A percentile compares a stretch with the other conserved stretches of the same genome.
These are phyloP conservation scores for Penicillium ochrochloron DNA, from an alignment of 495 filamentous ascomycete species.

Conservation along the genomic window DNA sequence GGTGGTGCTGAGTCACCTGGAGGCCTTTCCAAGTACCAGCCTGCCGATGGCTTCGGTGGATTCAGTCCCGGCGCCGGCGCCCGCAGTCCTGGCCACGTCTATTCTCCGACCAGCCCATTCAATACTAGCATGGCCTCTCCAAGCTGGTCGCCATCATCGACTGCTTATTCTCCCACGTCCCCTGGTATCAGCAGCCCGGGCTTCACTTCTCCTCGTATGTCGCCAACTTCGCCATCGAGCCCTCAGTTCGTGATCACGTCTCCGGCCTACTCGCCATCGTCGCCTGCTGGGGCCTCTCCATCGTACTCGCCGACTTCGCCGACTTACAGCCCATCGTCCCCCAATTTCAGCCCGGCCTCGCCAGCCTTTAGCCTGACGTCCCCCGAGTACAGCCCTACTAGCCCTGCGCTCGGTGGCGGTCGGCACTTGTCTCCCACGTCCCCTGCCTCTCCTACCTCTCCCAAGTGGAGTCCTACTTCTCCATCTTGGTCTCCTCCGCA, in stretches of 20 bases:
- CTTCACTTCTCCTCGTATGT: constrained; percentile 64
- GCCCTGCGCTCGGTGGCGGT: constrained; percentile 59
- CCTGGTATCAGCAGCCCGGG: constrained; percentile 46
- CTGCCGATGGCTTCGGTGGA: constrained; percentile 56
- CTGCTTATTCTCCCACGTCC: constrained; percentile 59
- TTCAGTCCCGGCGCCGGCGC: constrained; percentile 67
- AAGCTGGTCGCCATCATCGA: constrained; percentile 10
- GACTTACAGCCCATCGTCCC: constrained; percentile 66
- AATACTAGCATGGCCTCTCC: constrained; percentile 56
- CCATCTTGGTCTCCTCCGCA: constrained; percentile 72
- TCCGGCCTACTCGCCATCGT: constrained; percentile 84
- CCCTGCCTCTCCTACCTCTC: constrained; percentile 68
- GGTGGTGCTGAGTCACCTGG: constrained; percentile 73
- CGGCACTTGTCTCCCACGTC: constrained; percentile 67
- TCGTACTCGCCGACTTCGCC: constrained; percentile 78
- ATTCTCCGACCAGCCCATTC: constrained; percentile 78
- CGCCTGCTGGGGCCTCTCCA: constrained; percentile 76
- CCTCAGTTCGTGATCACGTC: constrained; percentile 75
- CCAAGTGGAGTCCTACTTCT: constrained; percentile 75
- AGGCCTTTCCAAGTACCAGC: constrained; percentile 70
- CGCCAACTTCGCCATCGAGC: constrained; percentile 69
- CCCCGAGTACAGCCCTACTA: constrained; percentile 71
- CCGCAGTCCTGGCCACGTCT: constrained; percentile 76
- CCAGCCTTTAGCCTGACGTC: constrained; percentile 62
- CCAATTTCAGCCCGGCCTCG: constrained; percentile 63